Base-by-base conservation (phyloP, 345 rosid species). In the Zanthoxylum bungeanum region DNA sequence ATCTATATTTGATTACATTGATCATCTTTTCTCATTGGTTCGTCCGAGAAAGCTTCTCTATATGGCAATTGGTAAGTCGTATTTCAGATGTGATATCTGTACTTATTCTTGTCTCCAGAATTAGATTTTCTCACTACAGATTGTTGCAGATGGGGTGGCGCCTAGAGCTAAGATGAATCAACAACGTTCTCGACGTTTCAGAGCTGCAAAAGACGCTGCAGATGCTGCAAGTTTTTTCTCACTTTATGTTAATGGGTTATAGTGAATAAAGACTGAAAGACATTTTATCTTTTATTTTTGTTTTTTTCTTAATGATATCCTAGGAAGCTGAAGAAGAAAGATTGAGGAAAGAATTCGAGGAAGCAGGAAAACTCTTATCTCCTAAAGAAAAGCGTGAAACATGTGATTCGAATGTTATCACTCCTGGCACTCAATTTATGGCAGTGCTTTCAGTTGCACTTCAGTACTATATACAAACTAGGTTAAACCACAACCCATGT, bases 101-200 rank as follows among this genome's bases (percentile, higher is more conserved):
- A 62, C 21, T 64, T 60, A 4, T 60, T 64, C 60, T 0, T 60
- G 68, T 34, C 37, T 50, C 34, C 59, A 8, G 40, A 51, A 31
- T 28, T 9, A 57, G 66, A 42, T 72, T 24, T 71, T n/a, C 72
- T 64, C 28, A 64, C 6, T 58, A 56, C 61, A 40, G 57, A 37
- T 60, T 78, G 53, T 69, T 78, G 74, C 79, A 93, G 99, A 96
- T 79, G 99, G 99, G 57, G 99, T 96, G 75, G 98, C 99, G 4
- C 99, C 98, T 17, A 87, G 99, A 84, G 99, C 99, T 76, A 96
- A 96, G 85, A 96, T 96, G 97, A 96, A 96, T 77, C 99, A 96
- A 81, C 99, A 93, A 78, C 91, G 98, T 49, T 70, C 92, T 70
- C 91, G 99, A 19, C 96, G 99, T 4, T 96, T 89, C 77, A 88